Base-by-base conservation (phyloP, 148 eudicot genomes). In the Silene uniflora region DNA sequence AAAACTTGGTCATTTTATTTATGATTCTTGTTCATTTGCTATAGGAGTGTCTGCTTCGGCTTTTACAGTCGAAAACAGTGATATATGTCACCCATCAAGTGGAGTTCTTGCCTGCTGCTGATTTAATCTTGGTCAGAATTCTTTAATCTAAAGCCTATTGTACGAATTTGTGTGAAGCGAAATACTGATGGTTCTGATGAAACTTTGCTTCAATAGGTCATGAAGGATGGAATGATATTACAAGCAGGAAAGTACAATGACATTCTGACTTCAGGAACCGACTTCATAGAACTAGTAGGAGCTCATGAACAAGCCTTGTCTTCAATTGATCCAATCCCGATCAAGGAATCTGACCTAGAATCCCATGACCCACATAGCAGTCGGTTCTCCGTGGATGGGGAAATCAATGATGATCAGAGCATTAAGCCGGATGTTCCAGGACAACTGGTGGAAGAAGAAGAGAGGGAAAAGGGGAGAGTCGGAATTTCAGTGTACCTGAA, bases 401-500 rank as follows among this genome's bases (percentile, higher is more conserved):
- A 73, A 22, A 69, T 13, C 58, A 35, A 52, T 23, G 72, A 22
- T 60, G 63, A 44, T 52, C 10, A 61, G 16, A 19, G 5, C 16
- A 69, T 21, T 46, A 62, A 75, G 16, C 7, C 29, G 10, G 75
- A 74, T 63, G 75, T 29, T 22, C 69, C 56, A 65, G 12, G 62
- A 73, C 88, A 86, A 72, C 84, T 86, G 73, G 86, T 86, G 4
- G 81, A 83, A 59, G 83, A 86, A 27, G 88, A 86, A 79, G 86
- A 83, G 59, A 29, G 88, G 52, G 86, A 81, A 76, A 81, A 83
- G 19, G 88, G 88, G 7, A 72, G 80, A 79, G 88, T 86, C 35
- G 83, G 83, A 55, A 44, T 79, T 19, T 27, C 67, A 19, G 85
- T 83, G 10, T 86, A 86, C 74, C 79, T 86, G 86, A 86, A 83